Evolutionary conservation across 176 grass and related monocot genomes (phyloP), one percentile per base, ranked within the genome.

Genomic region (Oryza meridionalis): DNA sequence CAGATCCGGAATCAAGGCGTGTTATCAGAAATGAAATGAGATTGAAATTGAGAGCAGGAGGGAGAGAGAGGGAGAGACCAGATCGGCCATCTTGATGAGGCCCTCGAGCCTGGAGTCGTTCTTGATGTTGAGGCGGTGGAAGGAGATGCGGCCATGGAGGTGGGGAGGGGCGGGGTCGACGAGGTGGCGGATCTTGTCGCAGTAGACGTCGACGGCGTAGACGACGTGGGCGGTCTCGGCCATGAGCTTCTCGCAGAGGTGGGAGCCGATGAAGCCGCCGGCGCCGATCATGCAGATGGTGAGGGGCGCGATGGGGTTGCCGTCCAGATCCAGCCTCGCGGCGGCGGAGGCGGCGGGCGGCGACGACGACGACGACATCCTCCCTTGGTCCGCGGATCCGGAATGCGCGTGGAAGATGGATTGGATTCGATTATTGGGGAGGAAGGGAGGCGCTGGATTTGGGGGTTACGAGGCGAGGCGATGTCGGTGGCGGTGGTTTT

Each of bases 41-140:
- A 58, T 58, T n/a, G 13, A 49, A 13, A 11, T 14, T 15, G 11
- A 49, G 0, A 49, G 46, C 46, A 53, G 11, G 11, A 13, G 11
- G 17, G 14, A 51, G 4, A 6, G 6, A 24, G 37, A 5, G 24
- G 19, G 16, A 15, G 42, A 51, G 49, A 94, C 96, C 91, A 95
- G 89, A 89, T 98, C 93, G 70, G 93, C 84, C 93, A 98, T 91
- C 89, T 98, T 98, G 79, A 98, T 86, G 77, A 95, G 91, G 0
- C 93, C 96, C 80, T 98, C 96, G 25, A 95, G 96, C n/a, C 96
- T 84, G 1, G 93, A 90, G 78, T 98, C 96, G 59, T 93, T 94
- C 82, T 98, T 98, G 77, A 98, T 98, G 87, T 98, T 95, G 82
- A 98, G 91, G 53, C 96, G 93, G 87, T 98, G 92, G 92, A 98